These are phyloP conservation scores for Irpex sp. DNA, from an alignment of 1,284 basidiomycete species.

Conservation along the genomic window DNA sequence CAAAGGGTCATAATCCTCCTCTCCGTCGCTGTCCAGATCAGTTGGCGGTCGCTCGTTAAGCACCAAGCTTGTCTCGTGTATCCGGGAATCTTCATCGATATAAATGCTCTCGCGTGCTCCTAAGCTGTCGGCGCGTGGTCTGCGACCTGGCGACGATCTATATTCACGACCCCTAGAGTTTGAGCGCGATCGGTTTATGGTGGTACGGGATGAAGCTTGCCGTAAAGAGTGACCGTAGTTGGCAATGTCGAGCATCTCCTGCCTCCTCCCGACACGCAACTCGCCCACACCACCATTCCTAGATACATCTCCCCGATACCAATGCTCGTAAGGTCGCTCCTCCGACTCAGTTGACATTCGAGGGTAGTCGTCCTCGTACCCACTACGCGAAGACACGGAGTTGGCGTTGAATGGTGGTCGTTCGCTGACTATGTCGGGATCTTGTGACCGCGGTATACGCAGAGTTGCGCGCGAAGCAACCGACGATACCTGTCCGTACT, in stretches of 20 bases:
- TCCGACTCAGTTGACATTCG: constrained; percentile 68
- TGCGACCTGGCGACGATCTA: constrained; percentile 11
- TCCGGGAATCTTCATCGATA: constrained; percentile 51
- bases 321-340: constrained; percentile 74
- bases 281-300: constrained; percentile 78
- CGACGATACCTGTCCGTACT: constrained; percentile 18
- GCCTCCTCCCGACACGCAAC: constrained; percentile 57
- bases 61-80: constrained; percentile 43
- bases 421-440: constrained; percentile 44
- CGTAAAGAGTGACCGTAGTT: constrained; percentile 59
- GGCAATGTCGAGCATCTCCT: constrained; percentile 79
- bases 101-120: constrained; percentile 51
- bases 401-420: constrained; percentile 23
- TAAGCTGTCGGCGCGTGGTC: constrained; percentile 52
- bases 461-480: constrained; percentile 23
- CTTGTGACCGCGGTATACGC: constrained; percentile 24
- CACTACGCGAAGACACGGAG: constrained; percentile 19
- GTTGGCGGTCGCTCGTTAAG: constrained; percentile 67
- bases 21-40: constrained; percentile 51
- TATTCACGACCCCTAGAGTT: constrained; percentile 22
- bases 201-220: constrained; percentile 18
- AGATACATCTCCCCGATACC: constrained; percentile 76
- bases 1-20: constrained; percentile 24
- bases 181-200: constrained; percentile 22
- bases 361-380: constrained; percentile 20